Evolutionary conservation across 306 rosid genomes (phyloP), one percentile per base, ranked within the genome.

Genomic region (Citrullus colocynthis): DNA sequence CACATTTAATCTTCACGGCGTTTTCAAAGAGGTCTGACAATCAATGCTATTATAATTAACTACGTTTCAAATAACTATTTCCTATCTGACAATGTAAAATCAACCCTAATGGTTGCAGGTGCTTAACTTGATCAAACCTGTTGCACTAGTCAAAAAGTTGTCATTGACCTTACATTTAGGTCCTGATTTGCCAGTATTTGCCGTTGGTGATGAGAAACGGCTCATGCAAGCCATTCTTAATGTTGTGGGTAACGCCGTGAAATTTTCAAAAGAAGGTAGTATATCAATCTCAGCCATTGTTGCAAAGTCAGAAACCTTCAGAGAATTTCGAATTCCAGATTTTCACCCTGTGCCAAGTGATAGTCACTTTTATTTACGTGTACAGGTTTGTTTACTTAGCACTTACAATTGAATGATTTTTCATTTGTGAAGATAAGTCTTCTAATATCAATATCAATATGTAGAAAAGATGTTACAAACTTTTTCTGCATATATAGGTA

Each of bases 211-310:
- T 74, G 97, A 92, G 80, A 95, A 88, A 62, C 92, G 98, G 69
- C 97, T 95, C 75, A 82, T 90, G 97, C 98, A 92, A 88, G 91
- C 83, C 39, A 81, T 95, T 81, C 83, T 95, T 49, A 95, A 95
- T 83, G 90, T 95, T 81, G 90, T 89, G 85, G 99, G 96, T 85
- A 95, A 95, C 82, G 99, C 97, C 56, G 97, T 95, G 76, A 95
- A 95, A 87, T 95, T 92, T 86, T 87, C 99, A 58, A 95, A 92
- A 84, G 98, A 91, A 77, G 99, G 97, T 20, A 81, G 85, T 84
- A 86, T 95, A 80, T 88, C 86, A 71, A 71, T 95, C 76, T 77
- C 93, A 24, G 97, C 86, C 60, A 80, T 81, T 78, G 83, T 88
- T 80, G 92, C 90, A 63, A 95, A 95, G 70, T 81, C 92, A 32